Evolutionary conservation across 1,284 basidiomycete genomes (phyloP).

Genomic region (Malassezia equina): DNA sequence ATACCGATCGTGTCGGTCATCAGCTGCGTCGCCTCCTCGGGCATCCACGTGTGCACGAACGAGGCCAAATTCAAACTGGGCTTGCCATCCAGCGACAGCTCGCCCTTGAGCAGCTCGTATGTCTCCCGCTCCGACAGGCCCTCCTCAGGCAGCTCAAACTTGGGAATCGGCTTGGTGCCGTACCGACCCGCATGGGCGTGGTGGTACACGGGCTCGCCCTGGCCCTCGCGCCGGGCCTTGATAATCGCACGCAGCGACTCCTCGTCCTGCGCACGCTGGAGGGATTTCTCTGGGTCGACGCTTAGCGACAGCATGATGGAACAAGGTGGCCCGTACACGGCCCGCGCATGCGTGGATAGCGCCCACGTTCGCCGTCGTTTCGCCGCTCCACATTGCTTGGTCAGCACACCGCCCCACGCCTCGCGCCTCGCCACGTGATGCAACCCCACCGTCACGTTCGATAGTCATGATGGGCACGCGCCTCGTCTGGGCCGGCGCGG

Average conservation of each 20-base stretch:
- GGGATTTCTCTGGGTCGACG: conserved; percentile 36
- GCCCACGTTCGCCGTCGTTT: neutral
- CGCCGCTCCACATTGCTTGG: neutral
- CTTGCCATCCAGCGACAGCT: conserved; percentile 60
- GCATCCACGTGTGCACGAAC: conserved; percentile 55
- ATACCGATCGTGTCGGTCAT: conserved; percentile 60
- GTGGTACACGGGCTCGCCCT: conserved; percentile 11
- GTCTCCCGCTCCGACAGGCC: conserved; percentile 49
- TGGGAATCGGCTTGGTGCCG: conserved; percentile 43
- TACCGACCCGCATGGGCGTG: conserved; percentile 36
- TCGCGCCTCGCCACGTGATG: neutral
- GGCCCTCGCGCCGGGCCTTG: conserved; percentile 14
- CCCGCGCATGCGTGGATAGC: neutral
- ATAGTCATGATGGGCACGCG: neutral
- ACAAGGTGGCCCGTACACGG: neutral
- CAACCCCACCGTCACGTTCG: neutral
- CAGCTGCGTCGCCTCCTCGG: conserved; percentile 48
- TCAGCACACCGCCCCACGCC: neutral
- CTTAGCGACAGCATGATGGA: conserved; percentile 36
- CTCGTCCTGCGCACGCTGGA: conserved; percentile 32
- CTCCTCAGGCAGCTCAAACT: conserved; percentile 49
- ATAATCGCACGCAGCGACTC: conserved; percentile 26
- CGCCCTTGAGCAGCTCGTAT: conserved; percentile 62
- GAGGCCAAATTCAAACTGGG: conserved; percentile 69
- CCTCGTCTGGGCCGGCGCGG: neutral